These are phyloP conservation scores for Paramecium tetraurelia DNA, from an alignment of 73 alveolate genomes.

Conservation along the genomic window DNA sequence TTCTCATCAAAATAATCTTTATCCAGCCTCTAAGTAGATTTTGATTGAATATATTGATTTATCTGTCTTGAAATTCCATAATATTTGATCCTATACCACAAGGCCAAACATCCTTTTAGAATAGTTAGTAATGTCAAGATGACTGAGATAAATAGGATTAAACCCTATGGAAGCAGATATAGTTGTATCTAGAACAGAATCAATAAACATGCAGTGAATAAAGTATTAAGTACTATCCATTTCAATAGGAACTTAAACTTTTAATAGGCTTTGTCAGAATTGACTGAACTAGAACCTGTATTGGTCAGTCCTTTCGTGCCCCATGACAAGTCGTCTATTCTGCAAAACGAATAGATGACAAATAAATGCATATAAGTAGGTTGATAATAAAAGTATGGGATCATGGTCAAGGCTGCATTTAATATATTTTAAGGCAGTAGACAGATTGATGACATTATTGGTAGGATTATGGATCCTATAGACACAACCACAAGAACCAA, in stretches of 20 bases:
- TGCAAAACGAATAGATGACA: constrained; percentile 52
- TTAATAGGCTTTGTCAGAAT: not conserved
- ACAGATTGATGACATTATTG: not conserved
- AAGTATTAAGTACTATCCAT: not conserved
- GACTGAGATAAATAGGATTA: not conserved
- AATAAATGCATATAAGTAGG: constrained; percentile 57
- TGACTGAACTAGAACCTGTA: not conserved
- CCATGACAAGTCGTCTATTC: constrained; percentile 65
- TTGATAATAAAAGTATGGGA: constrained; percentile 49
- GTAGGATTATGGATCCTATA: not conserved
- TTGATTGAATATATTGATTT: not conserved
- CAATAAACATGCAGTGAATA: not conserved
- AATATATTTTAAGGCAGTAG: not conserved
- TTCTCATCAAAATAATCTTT: not conserved
- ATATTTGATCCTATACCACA: not conserved
- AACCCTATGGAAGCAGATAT: not conserved
- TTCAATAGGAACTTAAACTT: not conserved
- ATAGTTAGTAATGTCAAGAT: not conserved
- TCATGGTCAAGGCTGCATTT: not conserved
- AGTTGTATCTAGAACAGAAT: not conserved
- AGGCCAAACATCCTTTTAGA: not conserved
- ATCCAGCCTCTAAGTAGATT: too few species aligned
- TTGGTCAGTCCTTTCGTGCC: constrained; percentile 56
- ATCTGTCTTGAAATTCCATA: not conserved
- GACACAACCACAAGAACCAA: not conserved